These are phyloP conservation scores for Plasmopara viticola DNA, from an alignment of 352 stramenopile species.

Conservation along the genomic window DNA sequence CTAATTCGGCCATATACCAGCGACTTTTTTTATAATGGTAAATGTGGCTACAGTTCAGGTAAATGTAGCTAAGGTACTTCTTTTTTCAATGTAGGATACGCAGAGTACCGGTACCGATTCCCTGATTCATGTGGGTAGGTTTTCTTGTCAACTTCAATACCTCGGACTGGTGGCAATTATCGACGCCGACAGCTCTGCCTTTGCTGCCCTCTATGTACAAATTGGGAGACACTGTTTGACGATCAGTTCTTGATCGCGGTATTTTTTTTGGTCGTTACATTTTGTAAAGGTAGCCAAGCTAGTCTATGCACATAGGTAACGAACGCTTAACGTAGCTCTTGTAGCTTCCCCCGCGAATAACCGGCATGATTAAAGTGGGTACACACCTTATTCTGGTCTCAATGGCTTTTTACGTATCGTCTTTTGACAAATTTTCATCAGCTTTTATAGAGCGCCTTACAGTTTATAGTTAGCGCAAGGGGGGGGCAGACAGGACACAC, in stretches of 20 bases:
- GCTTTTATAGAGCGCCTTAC: too few species aligned
- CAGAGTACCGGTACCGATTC: not conserved
- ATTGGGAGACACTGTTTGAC: not conserved
- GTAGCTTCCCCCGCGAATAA: not conserved
- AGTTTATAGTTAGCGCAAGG: constrained; percentile 9
- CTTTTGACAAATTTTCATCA: too few species aligned
- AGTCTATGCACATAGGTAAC: not conserved
- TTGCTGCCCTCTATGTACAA: not conserved
- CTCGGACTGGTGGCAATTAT: not conserved
- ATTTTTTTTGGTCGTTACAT: not conserved
- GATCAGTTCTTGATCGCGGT: not conserved
- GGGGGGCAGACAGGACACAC: constrained; percentile 13
- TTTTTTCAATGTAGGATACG: not conserved
- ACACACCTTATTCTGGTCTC: constrained; percentile 12
- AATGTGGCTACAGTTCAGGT: constrained; percentile 20
- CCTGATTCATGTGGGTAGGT: constrained; percentile 21
- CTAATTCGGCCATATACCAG: too few species aligned
- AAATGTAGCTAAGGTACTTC: constrained; percentile 1
- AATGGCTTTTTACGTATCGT: too few species aligned
- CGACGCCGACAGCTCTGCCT: not conserved
- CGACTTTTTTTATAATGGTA: too few species aligned
- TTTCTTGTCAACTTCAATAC: constrained; percentile 2
- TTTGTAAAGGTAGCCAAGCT: not conserved
- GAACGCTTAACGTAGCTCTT: not conserved
- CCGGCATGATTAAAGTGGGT: not conserved